Base-by-base conservation (phyloP, 2,329 filamentous ascomycete genomes). In the Beauveria medogensis region DNA sequence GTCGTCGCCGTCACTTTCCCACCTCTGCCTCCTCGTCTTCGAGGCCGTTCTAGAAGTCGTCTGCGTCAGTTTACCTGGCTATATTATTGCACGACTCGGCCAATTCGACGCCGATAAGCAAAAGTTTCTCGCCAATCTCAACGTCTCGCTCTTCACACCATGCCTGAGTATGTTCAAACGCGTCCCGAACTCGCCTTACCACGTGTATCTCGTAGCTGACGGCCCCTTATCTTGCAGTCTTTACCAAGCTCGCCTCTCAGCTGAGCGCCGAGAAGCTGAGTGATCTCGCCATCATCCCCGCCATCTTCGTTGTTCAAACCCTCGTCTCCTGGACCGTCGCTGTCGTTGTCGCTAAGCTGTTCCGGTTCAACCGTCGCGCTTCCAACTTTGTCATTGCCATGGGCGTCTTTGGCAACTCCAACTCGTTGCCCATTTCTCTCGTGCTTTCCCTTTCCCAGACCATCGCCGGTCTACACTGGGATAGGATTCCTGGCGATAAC, bases 331-430 rank as follows among this genome's bases (percentile, higher is more conserved):
- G 92, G 77, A 59, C 84, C 3, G 91, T 92, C 59, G 87, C 92
- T 2, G 76, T 85, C 9, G 69, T 82, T 14, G 83, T 97, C 59
- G 84, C 90, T 20, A 88, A 84, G 74, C 77, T 85, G 54, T 96
- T 92, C 72, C 81, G 90, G 18, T 92, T 99, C 75, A 86, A 85
- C 68, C 92, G 89, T 73, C 86, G 93, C 64, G 90, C 92, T 47
- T 84, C 88, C 66, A 99, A 99, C 76, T 99, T 99, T 70, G 89
- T 99, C 47, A 90, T 91, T 37, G 94, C 94, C 58, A 99, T 99
- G 94, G 92, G 90, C 43, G 83, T 97, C 54, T 99, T 99, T 73
- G 94, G 93, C 68, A 99, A 99, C 74, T 97, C 93, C 40, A 99
- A 99, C 75, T 97, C 94, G 20, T 82, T 99, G 22, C 94, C 94